Percentiles rank a stretch among this genome's conserved stretches.
phyloP scores from a whole-genome alignment of 1,284 basidiomycete genomes.

The Trichosporon coremiiforme region DNA sequence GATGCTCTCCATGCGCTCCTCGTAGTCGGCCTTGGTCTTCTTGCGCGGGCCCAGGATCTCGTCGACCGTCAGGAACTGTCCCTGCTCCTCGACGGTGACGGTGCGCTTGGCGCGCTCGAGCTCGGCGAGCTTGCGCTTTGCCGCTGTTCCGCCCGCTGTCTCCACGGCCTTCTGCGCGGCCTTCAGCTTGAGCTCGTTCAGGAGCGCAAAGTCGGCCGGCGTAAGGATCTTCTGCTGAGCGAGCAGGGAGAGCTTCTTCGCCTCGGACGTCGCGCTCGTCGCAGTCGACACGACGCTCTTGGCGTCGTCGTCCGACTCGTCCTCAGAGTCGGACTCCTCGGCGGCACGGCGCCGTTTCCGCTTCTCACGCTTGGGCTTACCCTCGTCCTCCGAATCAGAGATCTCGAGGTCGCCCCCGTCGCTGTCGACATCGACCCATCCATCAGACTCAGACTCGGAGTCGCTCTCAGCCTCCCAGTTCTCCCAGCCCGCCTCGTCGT shows the following conservation, averaged over 20 bases:
- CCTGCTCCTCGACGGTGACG: conserved; percentile 58
- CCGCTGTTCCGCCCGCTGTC: conserved; percentile 70
- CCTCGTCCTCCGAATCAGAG: conserved; percentile 83
- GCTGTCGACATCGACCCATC: conserved; percentile 84
- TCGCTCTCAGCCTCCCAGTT: conserved; percentile 86
- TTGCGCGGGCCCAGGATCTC: conserved; percentile 94
- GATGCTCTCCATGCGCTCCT: conserved; percentile 89
- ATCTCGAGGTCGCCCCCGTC: conserved; percentile 73
- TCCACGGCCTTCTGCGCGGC: conserved; percentile 76
- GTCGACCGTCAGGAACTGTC: conserved; percentile 79
- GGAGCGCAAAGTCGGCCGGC: conserved; percentile 91
- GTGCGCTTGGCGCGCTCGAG: conserved; percentile 71
- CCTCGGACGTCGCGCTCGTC: conserved; percentile 46
- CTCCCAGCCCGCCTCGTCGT: conserved; percentile 76
- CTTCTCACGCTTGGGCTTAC: conserved; percentile 48
- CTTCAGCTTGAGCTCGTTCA: conserved; percentile 85
- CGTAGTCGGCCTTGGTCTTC: conserved; percentile 91
- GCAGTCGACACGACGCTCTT: conserved; percentile 52
- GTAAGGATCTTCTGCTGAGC: conserved; percentile 77
- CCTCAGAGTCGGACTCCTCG: conserved; percentile 43
- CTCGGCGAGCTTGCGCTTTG: conserved; percentile 82
- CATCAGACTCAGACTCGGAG: conserved; percentile 66
- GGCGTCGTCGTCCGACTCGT: conserved; percentile 40
- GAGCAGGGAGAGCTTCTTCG: conserved; percentile 55
- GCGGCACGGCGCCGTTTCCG: conserved; percentile 45